Evolutionary conservation across 306 rosid species (phyloP), one percentile per base, ranked within the genome.

Genomic region (Purshia tridentata): DNA sequence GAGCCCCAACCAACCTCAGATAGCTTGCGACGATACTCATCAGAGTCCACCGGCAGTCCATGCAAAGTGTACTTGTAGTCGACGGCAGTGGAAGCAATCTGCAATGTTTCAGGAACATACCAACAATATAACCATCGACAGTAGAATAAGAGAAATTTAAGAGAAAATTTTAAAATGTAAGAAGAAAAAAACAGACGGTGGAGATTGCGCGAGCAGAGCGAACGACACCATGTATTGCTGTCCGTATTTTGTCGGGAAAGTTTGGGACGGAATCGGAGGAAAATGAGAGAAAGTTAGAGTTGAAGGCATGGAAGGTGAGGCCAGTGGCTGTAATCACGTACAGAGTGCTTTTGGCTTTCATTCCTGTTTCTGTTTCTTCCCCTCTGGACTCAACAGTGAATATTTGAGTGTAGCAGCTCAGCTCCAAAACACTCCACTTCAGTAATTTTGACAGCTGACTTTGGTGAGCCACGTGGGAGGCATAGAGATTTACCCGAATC

Each of bases 201-300:
- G 86, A 78, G 86, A 87, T 79, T 42, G 98, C 96, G 51, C 96
- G 92, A 58, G 88, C 76, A 58, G 93, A 87, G 77, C 98, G 98
- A 16, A 79, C 35, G 77, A 87, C 71, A 77, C 91, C 98, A 45
- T 80, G 77, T 67, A 86, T 51, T 14, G 80, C 81, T 2, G 77
- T 42, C 55, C 79, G 54, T 14, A 86, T 29, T 47, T 62, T 65
- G 22, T 82, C 86, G 18, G 73, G 69, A 18, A 68, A 15, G 65
- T 15, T 18, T 23, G 65, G 71, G 67, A 71, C 23, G 61, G 73
- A 70, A 63, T 70, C 60, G 46, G 70, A 9, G 20, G 70, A 67
- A 39, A 56, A 44, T n/a, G 80, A 75, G 69, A 64, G 39, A 8
- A 23, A 56, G 68, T 61, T 56, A 29, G 87, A 51, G 80, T 45